Evolutionary conservation across 257 asterid genomes (phyloP).

Genomic region (Scutellaria baicalensis): DNA sequence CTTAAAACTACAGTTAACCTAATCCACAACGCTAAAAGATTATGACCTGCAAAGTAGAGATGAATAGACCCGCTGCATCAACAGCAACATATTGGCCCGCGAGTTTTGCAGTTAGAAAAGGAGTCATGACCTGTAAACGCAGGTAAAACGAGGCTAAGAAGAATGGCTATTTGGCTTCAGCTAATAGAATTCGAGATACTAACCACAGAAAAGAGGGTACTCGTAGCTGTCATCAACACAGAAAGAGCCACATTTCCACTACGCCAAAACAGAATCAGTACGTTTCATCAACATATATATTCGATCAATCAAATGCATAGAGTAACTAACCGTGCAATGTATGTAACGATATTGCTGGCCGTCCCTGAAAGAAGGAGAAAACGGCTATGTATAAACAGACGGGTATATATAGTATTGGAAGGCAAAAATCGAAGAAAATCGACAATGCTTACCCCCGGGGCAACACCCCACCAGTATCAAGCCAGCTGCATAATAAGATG

Average conservation of each 20-base stretch:
- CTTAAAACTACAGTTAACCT: no score
- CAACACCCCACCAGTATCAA: constrained; percentile 88
- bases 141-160: not conserved
- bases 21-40: not conserved
- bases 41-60: constrained; percentile 80
- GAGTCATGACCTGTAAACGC: constrained; percentile 71
- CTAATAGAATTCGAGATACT: constrained; percentile 15
- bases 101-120: constrained; percentile 80
- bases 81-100: constrained; percentile 90
- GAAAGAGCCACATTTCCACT: constrained; percentile 97
- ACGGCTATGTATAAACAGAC: not conserved
- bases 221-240: constrained; percentile 92
- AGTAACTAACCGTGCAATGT: constrained; percentile 76
- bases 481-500: constrained; percentile 91
- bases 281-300: not conserved
- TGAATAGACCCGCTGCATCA: constrained; percentile 71
- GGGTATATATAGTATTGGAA: not conserved
- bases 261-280: constrained; percentile 29
- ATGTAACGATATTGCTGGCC: constrained; percentile 91
- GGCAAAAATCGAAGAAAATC: not conserved
- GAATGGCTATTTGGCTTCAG: not conserved
- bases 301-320: not conserved
- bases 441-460: constrained; percentile 69
- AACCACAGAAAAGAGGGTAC: constrained; percentile 89
- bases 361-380: constrained; percentile 49